Conservation (phyloP, 2,329 filamentous ascomycete species). For the Aureobasidium vineae region DNA sequence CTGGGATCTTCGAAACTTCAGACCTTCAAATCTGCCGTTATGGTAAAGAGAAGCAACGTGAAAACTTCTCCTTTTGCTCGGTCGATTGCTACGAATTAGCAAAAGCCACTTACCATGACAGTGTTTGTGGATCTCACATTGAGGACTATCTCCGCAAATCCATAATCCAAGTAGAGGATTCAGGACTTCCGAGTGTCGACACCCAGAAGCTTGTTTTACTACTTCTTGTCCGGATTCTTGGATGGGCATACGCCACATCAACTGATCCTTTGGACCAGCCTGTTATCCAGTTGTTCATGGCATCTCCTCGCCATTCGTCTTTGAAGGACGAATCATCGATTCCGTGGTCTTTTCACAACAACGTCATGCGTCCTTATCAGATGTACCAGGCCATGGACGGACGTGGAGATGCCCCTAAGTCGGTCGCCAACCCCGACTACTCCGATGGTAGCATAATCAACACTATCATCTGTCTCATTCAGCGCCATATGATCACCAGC, state of each 20-base stretch:
- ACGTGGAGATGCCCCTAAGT: slow-evolving; percentile 8
- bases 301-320: neutral
- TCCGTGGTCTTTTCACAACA: slow-evolving; percentile 29
- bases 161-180: neutral
- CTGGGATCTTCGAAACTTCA: slow-evolving; percentile 10
- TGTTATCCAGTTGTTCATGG: slow-evolving; percentile 17
- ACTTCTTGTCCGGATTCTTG: slow-evolving; percentile 25
- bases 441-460: slow-evolving; percentile 32
- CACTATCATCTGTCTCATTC: slow-evolving; percentile 28
- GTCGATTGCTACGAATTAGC: slow-evolving; percentile 21
- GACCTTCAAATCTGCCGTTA: slow-evolving; percentile 21
- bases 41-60: neutral
- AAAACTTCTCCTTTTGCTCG: slow-evolving; percentile 25
- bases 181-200: neutral
- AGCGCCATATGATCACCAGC: neutral
- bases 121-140: neutral
- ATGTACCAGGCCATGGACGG: slow-evolving; percentile 29
- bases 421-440: slow-evolving; percentile 25
- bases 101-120: slow-evolving; percentile 13
- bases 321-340: neutral
- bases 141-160: slow-evolving; percentile 16
- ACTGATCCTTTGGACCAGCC: slow-evolving; percentile 26
- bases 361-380: slow-evolving; percentile 29
- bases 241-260: slow-evolving; percentile 2
- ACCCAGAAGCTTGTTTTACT: slow-evolving; percentile 5